Conservation (phyloP, 805 yeast species). For the Lipomyces mesembrius region DNA sequence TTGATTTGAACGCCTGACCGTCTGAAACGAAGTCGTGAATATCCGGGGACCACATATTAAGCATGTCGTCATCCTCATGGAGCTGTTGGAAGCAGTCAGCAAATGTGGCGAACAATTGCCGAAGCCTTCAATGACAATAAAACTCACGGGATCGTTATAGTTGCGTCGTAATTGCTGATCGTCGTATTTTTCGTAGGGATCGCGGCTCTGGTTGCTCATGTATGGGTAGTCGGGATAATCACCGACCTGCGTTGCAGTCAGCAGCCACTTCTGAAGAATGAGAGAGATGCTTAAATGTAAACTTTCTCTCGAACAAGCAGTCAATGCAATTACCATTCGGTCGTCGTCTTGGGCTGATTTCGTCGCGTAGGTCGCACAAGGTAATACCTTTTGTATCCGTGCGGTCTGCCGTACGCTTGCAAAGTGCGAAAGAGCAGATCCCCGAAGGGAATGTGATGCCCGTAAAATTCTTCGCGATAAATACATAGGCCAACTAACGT, state of each 20-base stretch:
- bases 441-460: background rate
- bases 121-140: background rate
- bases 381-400: background rate
- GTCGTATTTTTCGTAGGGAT: slow-evolving; percentile 74
- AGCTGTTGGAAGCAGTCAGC: slow-evolving; percentile 41
- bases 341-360: slow-evolving; percentile 24
- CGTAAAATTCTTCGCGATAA: background rate
- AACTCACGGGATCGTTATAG: slow-evolving; percentile 60
- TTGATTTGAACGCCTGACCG: slow-evolving; percentile 62
- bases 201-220: slow-evolving; percentile 64
- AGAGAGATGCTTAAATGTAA: background rate
- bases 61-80: slow-evolving; percentile 70
- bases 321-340: slow-evolving; percentile 22
- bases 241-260: slow-evolving; percentile 37
- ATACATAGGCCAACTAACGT: background rate
- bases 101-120: background rate
- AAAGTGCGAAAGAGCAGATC: background rate
- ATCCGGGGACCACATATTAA: slow-evolving; percentile 88
- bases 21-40: slow-evolving; percentile 64
- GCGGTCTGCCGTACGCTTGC: background rate
- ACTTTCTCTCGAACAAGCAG: background rate
- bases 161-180: slow-evolving; percentile 83
- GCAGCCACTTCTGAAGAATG: background rate
- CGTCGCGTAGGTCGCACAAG: slow-evolving; percentile 20
- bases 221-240: slow-evolving; percentile 68